phyloP scores from a whole-genome alignment of 106 monocot genomes.

The Dioscorea dumetorum region DNA sequence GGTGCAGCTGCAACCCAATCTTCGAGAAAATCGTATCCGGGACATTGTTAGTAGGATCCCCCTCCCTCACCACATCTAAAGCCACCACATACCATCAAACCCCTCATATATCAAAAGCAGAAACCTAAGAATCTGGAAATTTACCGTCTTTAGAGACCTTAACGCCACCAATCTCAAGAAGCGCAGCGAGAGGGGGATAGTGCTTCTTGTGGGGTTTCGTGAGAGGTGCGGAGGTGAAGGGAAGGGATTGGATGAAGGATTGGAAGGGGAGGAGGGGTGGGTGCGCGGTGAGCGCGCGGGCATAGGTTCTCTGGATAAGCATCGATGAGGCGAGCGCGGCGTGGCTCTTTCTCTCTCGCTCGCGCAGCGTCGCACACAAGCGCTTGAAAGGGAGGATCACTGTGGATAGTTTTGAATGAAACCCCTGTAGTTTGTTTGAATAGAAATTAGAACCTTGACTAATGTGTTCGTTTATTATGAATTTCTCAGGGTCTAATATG shows the following conservation, averaged over 20 bases:
- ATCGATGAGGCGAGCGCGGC: not conserved
- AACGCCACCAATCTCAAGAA: conserved; percentile 71
- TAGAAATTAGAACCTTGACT: too few species aligned
- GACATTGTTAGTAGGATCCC: conserved; percentile 85
- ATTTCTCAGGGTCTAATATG: too few species aligned
- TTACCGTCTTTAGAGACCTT: conserved; percentile 68
- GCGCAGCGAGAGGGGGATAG: conserved; percentile 30
- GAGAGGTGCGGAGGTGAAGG: conserved; percentile 9
- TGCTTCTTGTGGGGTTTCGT: conserved; percentile 17
- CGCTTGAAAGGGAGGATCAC: too few species aligned
- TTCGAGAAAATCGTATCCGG: conserved; percentile 84
- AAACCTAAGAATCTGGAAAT: conserved; percentile 1
- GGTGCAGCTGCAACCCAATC: conserved; percentile 86
- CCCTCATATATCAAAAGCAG: not conserved
- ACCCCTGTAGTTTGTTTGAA: too few species aligned
- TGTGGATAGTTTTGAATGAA: too few species aligned
- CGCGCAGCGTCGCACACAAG: too few species aligned
- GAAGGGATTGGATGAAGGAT: conserved; percentile 8
- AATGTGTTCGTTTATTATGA: too few species aligned
- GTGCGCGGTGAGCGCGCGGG: not conserved
- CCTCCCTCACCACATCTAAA: conserved; percentile 87
- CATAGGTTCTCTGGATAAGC: not conserved
- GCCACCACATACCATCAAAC: not conserved
- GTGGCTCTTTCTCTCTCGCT: not conserved
- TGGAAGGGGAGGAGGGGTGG: not conserved